Evolutionary conservation across 495 filamentous ascomycete genomes (phyloP), one percentile per base, ranked within the genome.

Genomic region (Massariosphaeria phaeospora): DNA sequence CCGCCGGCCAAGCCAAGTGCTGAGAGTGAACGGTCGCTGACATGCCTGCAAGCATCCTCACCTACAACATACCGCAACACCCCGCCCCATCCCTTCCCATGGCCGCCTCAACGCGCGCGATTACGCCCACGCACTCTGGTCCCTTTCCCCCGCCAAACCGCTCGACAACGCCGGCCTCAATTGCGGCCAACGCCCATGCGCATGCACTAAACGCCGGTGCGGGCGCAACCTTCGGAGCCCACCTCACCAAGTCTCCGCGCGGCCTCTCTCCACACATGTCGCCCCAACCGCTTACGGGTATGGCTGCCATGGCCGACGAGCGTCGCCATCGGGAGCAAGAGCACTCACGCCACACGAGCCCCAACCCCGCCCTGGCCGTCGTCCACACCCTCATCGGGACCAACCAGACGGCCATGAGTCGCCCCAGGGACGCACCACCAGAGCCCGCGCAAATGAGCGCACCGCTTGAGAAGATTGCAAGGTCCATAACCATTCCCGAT

Each of bases 221-320:
- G 12, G 34, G 39, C 12, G 55, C 55, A 21, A 58, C 47, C 12
- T 68, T 66, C 17, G 70, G 41, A 12, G 23, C 48, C 27, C 56
- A 54, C 30, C 56, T 60, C 38, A 56, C 78, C 27, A 79, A 82
- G 59, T 71, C 76, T 30, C 77, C 78, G 78, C 48, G 68, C 66
- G 51, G 66, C 58, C 71, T 74, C 12, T 73, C 81, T 13, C 71
- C 79, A 36, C 68, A 71, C 55, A 72, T 73, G 48, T 73, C 73
- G 18, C 55, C 74, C 13, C 66, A 71, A 8, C 65, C 68, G 25
- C 67, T 81, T 29, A 82, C 79, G 10, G 79, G 73, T 30, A 77
- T 76, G n/a, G 75, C 74, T 39, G 78, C 75, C 24, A 57, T 81
- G 48, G 77, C 76, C 42, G 81, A 83, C 40, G 71, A 82, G 55